A percentile compares a stretch with the other conserved stretches of the same genome.
These are phyloP conservation scores for Suillus occidentalis DNA, from an alignment of 768 basidiomycete species.

Conservation along the genomic window DNA sequence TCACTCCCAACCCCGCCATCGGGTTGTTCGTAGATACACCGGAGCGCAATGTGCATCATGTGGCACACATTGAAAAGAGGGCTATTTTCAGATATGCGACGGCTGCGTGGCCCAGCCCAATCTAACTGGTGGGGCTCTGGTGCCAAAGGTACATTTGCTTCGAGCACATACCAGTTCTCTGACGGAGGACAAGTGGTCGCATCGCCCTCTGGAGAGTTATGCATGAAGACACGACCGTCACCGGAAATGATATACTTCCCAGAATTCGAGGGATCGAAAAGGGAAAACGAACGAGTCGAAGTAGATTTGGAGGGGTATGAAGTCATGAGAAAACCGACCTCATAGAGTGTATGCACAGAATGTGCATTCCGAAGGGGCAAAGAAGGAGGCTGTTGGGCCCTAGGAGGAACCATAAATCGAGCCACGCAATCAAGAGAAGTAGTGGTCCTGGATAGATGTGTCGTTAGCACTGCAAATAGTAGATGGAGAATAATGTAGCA, in stretches of 20 bases:
- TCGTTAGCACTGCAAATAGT: constrained; percentile 11
- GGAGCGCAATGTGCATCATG: constrained; percentile 50
- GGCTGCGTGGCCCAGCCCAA: constrained; percentile 30
- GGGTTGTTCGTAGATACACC: constrained; percentile 53
- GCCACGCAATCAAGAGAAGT: constrained; percentile 42
- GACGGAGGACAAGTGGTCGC: constrained; percentile 7
- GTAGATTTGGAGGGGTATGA: constrained; percentile 17
- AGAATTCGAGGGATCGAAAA: constrained; percentile 48
- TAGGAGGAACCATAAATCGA: constrained; percentile 57
- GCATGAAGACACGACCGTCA: constrained; percentile 49
- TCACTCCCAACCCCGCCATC: constrained; percentile 30
- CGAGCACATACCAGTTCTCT: constrained; percentile 28
- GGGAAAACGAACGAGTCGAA: constrained; percentile 40
- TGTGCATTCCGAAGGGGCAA: constrained; percentile 57
- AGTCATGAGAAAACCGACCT: constrained; percentile 40
- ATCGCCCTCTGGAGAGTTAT: constrained; percentile 32
- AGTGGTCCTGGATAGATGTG: constrained; percentile 34
- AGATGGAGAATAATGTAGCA: constrained; percentile 17
- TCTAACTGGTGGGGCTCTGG: constrained; percentile 16
- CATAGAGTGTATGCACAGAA: constrained; percentile 45
- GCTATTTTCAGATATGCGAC: constrained; percentile 46
- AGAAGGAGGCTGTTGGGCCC: constrained; percentile 61
- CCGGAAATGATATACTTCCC: constrained; percentile 50
- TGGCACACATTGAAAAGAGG: constrained; percentile 63
- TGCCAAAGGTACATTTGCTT: constrained; percentile 23